Base-by-base conservation (phyloP, 75 land plant species). In the Sequoiadendron giganteum region DNA sequence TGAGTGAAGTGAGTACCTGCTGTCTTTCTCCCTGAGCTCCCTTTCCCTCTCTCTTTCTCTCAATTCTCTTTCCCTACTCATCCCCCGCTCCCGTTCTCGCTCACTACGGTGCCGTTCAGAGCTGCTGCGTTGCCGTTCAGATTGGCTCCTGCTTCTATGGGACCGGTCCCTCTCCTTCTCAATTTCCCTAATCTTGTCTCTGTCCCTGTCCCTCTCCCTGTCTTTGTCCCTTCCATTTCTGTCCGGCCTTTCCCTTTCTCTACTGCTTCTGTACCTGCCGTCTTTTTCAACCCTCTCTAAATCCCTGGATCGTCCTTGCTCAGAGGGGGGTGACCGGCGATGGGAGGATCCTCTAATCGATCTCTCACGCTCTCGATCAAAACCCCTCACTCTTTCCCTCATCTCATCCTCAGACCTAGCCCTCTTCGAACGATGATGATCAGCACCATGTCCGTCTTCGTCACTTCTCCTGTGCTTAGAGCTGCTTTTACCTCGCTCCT, bases 101-200 rank as follows among this genome's bases (percentile, higher is more conserved):
- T 84, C 83, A 65, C 32, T 47, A 9, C 91, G 91, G 90, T 86
- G 88, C 48, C 73, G 19, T 76, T 89, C 90, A 56, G 47, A 34
- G 65, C 90, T 80, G 65, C 90, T 80, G 4, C 90, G 89, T 38
- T 88, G 86, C 77, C 91, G 90, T 49, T 93, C 95, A 47, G 87
- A 90, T 2, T 56, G 88, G 39, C 94, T 93, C 72, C 93, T 84
- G 85, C 93, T 94, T 77, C 91, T 55, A 40, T 91, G 85, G 14
- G 90, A 88, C 85, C 91, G 54, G 36, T 94, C 95, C 82, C 88
- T 86, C 48, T 92, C 93, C 86, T 32, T 86, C 21, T 95, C 87
- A 52, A 72, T 52, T 56, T 91, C 92, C 85, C 89, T 82, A 40
- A 80, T 88, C 86, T 88, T 88, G 25, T 90, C 95, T 88, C 90